phyloP scores from a whole-genome alignment of 2,329 filamentous ascomycete genomes.

The Aspergillus caelatus region DNA sequence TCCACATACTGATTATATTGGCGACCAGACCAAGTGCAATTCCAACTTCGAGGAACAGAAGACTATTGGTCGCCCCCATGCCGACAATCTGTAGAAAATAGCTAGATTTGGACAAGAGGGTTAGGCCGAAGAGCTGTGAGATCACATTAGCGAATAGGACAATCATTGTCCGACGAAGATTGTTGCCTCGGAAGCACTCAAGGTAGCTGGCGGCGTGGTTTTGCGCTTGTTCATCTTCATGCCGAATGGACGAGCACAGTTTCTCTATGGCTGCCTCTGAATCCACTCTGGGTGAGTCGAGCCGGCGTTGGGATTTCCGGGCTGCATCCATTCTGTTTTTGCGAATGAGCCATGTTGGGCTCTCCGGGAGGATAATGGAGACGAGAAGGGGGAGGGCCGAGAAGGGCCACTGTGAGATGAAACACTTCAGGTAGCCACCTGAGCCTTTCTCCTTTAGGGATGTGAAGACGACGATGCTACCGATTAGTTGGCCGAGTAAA shows the following conservation, averaged over 20 bases:
- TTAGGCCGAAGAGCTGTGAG: slow-evolving; percentile 51
- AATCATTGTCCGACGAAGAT: slow-evolving; percentile 34
- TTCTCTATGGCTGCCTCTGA: slow-evolving; percentile 35
- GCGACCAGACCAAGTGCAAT: slow-evolving; percentile 50
- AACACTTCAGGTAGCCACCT: slow-evolving; percentile 34
- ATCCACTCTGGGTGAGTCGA: slow-evolving; percentile 48
- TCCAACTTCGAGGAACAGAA: slow-evolving; percentile 52
- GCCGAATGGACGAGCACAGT: slow-evolving; percentile 48
- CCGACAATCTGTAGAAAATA: slow-evolving; percentile 44
- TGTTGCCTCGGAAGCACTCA: slow-evolving; percentile 28
- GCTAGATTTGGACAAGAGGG: slow-evolving; percentile 47
- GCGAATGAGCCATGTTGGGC: slow-evolving; percentile 53
- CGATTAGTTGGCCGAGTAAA: slow-evolving; percentile 53
- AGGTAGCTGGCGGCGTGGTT: slow-evolving; percentile 29
- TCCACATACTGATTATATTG: slow-evolving; percentile 50
- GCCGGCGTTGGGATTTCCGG: slow-evolving; percentile 49
- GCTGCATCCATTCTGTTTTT: slow-evolving; percentile 43
- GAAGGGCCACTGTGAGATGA: slow-evolving; percentile 30
- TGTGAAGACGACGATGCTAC: slow-evolving; percentile 47
- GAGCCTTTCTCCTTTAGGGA: slow-evolving; percentile 26
- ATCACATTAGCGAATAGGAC: slow-evolving; percentile 46
- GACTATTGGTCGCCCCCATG: slow-evolving; percentile 30
- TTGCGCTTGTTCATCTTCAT: slow-evolving; percentile 50
- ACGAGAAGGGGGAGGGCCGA: slow-evolving; percentile 46
- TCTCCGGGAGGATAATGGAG: slow-evolving; percentile 54